phyloP scores from a whole-genome alignment of 352 stramenopile species.

The Globisporangium megalacanthum region DNA sequence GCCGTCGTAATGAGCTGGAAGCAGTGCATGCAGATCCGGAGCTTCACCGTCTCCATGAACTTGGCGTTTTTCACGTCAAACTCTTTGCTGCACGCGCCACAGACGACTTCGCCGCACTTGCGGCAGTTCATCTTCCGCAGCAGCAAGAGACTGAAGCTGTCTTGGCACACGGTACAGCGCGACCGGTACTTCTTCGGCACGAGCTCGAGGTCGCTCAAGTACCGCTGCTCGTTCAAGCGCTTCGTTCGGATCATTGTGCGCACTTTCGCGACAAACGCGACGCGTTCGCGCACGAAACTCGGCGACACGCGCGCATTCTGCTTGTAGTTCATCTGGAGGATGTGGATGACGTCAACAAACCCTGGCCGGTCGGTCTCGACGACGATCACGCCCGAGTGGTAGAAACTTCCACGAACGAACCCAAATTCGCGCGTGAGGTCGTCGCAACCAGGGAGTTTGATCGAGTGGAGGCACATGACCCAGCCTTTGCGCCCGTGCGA shows the following conservation, averaged over 20 bases:
- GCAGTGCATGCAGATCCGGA: slow-evolving; percentile 84
- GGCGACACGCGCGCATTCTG: slow-evolving; percentile 45
- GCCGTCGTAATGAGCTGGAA: slow-evolving; percentile 76
- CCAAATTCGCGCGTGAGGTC: slow-evolving; percentile 73
- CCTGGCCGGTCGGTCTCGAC: slow-evolving; percentile 66
- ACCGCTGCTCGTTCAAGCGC: slow-evolving; percentile 75
- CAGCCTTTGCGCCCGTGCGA: slow-evolving; percentile 71
- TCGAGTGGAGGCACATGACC: slow-evolving; percentile 80
- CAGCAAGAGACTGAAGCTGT: slow-evolving; percentile 80
- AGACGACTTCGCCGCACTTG: slow-evolving; percentile 86
- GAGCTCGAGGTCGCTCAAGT: slow-evolving; percentile 75
- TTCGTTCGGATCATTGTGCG: slow-evolving; percentile 62
- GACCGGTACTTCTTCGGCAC: slow-evolving; percentile 77
- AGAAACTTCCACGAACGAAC: slow-evolving; percentile 69
- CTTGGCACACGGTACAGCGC: slow-evolving; percentile 68
- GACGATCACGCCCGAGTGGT: slow-evolving; percentile 83
- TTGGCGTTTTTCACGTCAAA: slow-evolving; percentile 64
- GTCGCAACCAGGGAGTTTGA: slow-evolving; percentile 73
- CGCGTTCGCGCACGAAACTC: slow-evolving; percentile 32
- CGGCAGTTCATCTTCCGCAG: slow-evolving; percentile 82
- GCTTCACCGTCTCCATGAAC: slow-evolving; percentile 58
- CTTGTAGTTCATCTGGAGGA: slow-evolving; percentile 82
- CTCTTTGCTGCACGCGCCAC: slow-evolving; percentile 79
- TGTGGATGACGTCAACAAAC: slow-evolving; percentile 79
- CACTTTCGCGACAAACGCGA: slow-evolving; percentile 49